A percentile compares a stretch with the other conserved stretches of the same genome.
Evolutionary conservation across 352 stramenopile species (phyloP).

Genomic region (Phytophthora melonis): DNA sequence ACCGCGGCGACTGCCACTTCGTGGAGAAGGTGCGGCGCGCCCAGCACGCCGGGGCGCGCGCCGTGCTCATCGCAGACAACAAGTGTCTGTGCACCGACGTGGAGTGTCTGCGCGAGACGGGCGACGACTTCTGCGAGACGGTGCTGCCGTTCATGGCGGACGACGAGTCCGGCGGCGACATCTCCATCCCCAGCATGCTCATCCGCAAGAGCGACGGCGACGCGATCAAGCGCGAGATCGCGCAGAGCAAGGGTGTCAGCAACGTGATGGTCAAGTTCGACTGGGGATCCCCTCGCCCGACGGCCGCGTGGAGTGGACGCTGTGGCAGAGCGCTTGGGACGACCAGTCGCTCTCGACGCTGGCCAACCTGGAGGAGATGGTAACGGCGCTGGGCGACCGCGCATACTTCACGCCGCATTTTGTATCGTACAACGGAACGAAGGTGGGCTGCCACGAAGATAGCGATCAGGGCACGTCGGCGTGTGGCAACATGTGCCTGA

Average conservation of each 20-base stretch:
- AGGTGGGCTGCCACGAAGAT: slow-evolving; percentile 90
- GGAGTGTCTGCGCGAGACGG: slow-evolving; percentile 73
- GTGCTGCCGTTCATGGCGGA: slow-evolving; percentile 93
- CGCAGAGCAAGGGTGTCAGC: slow-evolving; percentile 87
- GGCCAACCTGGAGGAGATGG: slow-evolving; percentile 83
- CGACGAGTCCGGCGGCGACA: slow-evolving; percentile 96
- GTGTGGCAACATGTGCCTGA: slow-evolving; percentile 98
- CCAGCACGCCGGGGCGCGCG: slow-evolving; percentile 93
- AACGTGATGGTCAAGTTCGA: slow-evolving; percentile 96
- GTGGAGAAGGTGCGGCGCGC: slow-evolving; percentile 95
- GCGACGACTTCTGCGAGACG: slow-evolving; percentile 89
- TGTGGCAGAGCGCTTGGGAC: slow-evolving; percentile 97
- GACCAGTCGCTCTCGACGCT: slow-evolving; percentile 82
- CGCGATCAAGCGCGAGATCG: slow-evolving; percentile 91
- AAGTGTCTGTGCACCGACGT: slow-evolving; percentile 94
- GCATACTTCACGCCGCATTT: slow-evolving; percentile 97
- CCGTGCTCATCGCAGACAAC: slow-evolving; percentile 97
- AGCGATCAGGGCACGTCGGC: slow-evolving; percentile 67
- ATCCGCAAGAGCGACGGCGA: slow-evolving; percentile 96
- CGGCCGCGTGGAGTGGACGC: slow-evolving; percentile 96
- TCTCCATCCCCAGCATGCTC: slow-evolving; percentile 97
- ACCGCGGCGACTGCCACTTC: slow-evolving; percentile 97
- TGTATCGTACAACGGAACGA: slow-evolving; percentile 96
- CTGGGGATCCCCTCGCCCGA: slow-evolving; percentile 95
- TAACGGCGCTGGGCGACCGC: slow-evolving; percentile 88